Evolutionary conservation across 345 rosid species (phyloP).

Genomic region (Schrenkiella parvula): DNA sequence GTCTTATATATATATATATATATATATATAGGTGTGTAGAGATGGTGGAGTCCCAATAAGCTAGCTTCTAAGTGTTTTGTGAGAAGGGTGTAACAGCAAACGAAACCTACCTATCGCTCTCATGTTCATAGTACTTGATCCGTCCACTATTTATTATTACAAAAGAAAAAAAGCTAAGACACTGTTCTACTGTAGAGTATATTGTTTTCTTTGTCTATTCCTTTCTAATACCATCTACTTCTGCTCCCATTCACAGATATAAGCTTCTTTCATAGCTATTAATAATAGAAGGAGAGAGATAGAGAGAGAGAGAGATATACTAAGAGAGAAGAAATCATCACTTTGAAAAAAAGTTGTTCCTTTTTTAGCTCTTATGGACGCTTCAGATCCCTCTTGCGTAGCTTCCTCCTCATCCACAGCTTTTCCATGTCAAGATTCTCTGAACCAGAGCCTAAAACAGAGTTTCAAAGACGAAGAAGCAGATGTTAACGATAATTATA

Average conservation of each 20-base stretch:
- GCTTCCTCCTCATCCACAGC: slow-evolving; percentile 29
- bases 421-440: slow-evolving; percentile 20
- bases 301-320: no score
- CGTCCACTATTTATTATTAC: slow-evolving; percentile 27
- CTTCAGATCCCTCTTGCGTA: slow-evolving; percentile 36
- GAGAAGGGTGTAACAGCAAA: slow-evolving; percentile 30
- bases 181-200: slow-evolving; percentile 14
- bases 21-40: neutral
- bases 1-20: no score
- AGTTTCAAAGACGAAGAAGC: slow-evolving; percentile 16
- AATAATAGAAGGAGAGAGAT: neutral
- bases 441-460: slow-evolving; percentile 9
- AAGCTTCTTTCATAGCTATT: slow-evolving; percentile 6
- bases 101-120: slow-evolving; percentile 34
- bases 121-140: slow-evolving; percentile 27
- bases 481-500: slow-evolving; percentile 17
- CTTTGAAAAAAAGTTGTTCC: neutral
- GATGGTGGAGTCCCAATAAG: slow-evolving; percentile 33
- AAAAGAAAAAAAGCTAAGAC: neutral
- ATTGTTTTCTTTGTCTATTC: slow-evolving; percentile 24
- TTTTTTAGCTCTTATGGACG: slow-evolving; percentile 36
- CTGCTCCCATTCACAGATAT: slow-evolving; percentile 25
- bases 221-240: slow-evolving; percentile 37
- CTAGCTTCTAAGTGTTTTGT: slow-evolving; percentile 23
- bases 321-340: slow-evolving; percentile 12